Conservation (phyloP, 768 basidiomycete species). For the Suillus brevipes region DNA sequence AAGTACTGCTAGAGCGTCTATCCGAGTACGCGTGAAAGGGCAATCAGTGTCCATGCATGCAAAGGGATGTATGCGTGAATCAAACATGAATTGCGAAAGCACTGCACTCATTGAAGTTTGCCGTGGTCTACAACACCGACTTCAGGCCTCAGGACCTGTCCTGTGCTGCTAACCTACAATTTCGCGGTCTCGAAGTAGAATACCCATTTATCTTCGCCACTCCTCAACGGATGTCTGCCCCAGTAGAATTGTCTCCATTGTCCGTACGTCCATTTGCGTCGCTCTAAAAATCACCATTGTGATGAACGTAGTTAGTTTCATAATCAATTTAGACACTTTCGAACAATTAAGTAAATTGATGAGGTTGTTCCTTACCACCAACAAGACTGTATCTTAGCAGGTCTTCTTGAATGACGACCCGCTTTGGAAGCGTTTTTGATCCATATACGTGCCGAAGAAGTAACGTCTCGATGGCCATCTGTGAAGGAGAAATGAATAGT, state of each 20-base stretch:
- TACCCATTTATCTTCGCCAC: neutral
- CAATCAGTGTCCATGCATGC: too few species aligned
- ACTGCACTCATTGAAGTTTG: neutral
- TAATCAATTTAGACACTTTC: neutral
- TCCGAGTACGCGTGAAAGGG: too few species aligned
- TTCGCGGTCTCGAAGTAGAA: neutral
- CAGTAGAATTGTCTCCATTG: neutral
- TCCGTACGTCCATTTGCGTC: neutral
- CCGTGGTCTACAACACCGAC: neutral
- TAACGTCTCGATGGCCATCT: neutral
- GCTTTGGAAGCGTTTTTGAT: neutral
- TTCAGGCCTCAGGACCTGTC: neutral
- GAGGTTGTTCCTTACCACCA: neutral
- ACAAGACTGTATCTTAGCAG: neutral
- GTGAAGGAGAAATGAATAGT: neutral
- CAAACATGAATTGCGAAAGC: too few species aligned
- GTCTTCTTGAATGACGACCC: neutral
- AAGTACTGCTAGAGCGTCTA: too few species aligned
- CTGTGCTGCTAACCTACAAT: neutral
- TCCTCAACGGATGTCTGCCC: neutral
- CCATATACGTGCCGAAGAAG: neutral
- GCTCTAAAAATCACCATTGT: neutral
- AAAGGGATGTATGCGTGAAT: too few species aligned
- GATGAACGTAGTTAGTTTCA: neutral
- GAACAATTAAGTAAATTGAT: neutral